Evolutionary conservation across 2,329 filamentous ascomycete genomes (phyloP), one percentile per base, ranked within the genome.

Genomic region (Alternaria longipes): DNA sequence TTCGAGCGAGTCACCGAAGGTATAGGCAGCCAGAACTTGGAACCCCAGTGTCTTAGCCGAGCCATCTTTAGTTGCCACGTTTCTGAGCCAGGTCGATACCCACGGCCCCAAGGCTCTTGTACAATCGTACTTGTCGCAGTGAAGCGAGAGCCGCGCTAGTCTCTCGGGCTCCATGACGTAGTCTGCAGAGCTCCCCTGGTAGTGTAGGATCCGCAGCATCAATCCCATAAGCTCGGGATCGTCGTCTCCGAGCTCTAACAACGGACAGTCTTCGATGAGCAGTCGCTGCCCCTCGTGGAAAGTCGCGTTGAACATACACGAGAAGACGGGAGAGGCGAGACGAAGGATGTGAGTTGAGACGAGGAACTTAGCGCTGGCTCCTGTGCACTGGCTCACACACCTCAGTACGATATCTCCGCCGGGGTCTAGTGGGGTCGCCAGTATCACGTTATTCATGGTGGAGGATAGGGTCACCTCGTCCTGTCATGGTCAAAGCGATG

Each of bases 321-420:
- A 16, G 42, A 60, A 63, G 46, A 60, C 56, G n/a, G 56, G 34
- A 22, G 56, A 59, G 26, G 56, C 56, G 18, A 63, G 53, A 18
- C 47, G 52, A 16, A 63, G 47, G 14, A 60, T 32, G 26, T 50
- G 56, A 49, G 46, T 59, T n/a, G 52, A 63, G n/a, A 63, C 60
- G 30, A 40, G 46, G 20, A 63, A 56, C 26, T 52, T 38, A 16
- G 28, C 40, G 4, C 26, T 42, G 28, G 20, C 24, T 24, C 42
- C 50, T 30, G 20, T 40, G 36, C 36, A 16, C 30, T 24, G 18
- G 40, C 40, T 22, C 22, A 22, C 11, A 11, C 32, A 36, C 9
- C 32, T 36, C 32, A 36, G 32, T 36, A 36, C 9, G 32, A 11
- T 12, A 36, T 36, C 32, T 36, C 32, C 32, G 9, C 12, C 32